These are phyloP conservation scores for Leishmania lainsoni DNA, from an alignment of 208 protist genomes.

Conservation along the genomic window DNA sequence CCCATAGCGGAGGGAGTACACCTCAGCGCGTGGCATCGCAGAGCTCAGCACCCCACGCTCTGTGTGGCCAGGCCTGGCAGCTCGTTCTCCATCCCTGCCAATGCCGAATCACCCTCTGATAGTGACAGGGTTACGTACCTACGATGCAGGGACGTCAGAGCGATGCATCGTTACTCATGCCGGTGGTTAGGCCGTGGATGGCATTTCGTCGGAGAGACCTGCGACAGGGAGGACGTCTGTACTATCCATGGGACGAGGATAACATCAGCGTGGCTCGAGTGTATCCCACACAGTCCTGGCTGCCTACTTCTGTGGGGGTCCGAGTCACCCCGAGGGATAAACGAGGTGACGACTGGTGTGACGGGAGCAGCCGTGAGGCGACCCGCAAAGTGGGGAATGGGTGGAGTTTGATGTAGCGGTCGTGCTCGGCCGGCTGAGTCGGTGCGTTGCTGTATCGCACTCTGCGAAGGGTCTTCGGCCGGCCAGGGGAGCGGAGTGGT, in stretches of 20 bases:
- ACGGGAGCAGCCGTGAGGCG: background rate
- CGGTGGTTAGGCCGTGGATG: background rate
- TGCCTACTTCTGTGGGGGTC: background rate
- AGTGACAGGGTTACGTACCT: background rate
- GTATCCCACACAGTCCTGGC: background rate
- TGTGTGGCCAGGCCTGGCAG: background rate
- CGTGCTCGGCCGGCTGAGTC: background rate
- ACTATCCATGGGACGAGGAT: background rate
- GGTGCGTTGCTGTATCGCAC: background rate
- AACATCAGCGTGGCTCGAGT: background rate
- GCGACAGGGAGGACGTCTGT: background rate
- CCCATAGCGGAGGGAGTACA: background rate
- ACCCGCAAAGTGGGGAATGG: background rate
- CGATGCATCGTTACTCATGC: background rate
- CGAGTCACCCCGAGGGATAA: background rate
- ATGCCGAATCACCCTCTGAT: background rate
- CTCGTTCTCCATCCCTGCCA: background rate
- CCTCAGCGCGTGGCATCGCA: background rate
- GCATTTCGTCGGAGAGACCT: background rate
- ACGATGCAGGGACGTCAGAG: background rate
- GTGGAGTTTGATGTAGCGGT: background rate
- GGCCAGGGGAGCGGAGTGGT: too few relatives aligned
- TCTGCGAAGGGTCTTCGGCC: background rate
- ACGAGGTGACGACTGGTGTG: background rate
- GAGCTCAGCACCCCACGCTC: background rate